Conservation (phyloP, 1,284 basidiomycete genomes). For the Wallemia hederae region DNA sequence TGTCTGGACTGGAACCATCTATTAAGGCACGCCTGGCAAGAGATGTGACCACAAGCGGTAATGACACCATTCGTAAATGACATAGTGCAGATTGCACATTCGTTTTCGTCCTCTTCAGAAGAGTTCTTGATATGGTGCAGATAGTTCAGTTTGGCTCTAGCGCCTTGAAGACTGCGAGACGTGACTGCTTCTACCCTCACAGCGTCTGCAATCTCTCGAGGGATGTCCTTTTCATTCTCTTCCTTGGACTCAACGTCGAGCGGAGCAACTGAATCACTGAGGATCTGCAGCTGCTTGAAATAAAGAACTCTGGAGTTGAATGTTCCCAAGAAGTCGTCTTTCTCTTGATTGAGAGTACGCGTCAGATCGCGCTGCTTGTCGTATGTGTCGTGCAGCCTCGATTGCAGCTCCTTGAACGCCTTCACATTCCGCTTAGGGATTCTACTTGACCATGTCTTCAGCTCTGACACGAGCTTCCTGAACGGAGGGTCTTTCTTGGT, state of each 20-base stretch:
- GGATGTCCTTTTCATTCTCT: neutral
- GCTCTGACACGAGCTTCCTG: neutral
- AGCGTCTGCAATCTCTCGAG: neutral
- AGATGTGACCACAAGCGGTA: neutral
- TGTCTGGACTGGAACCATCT: neutral
- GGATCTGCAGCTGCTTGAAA: neutral
- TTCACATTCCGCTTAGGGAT: neutral
- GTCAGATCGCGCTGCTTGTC: neutral
- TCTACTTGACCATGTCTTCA: neutral
- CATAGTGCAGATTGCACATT: neutral
- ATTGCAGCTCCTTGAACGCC: neutral
- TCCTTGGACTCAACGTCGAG: neutral
- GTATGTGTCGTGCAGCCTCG: neutral
- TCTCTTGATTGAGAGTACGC: neutral
- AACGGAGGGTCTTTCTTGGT: neutral
- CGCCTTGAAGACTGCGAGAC: neutral
- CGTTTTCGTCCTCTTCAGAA: neutral
- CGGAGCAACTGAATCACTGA: neutral
- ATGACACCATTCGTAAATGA: neutral
- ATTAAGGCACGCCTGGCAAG: neutral
- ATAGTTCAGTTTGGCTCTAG: neutral
- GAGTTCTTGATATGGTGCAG: neutral
- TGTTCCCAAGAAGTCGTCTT: neutral
- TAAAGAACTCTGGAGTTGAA: neutral
- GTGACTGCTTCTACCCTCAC: neutral